Percentiles rank a stretch among this genome's conserved stretches.
Conservation (phyloP, 1,139 yeast genomes). For the Starmera stellimalicola region DNA sequence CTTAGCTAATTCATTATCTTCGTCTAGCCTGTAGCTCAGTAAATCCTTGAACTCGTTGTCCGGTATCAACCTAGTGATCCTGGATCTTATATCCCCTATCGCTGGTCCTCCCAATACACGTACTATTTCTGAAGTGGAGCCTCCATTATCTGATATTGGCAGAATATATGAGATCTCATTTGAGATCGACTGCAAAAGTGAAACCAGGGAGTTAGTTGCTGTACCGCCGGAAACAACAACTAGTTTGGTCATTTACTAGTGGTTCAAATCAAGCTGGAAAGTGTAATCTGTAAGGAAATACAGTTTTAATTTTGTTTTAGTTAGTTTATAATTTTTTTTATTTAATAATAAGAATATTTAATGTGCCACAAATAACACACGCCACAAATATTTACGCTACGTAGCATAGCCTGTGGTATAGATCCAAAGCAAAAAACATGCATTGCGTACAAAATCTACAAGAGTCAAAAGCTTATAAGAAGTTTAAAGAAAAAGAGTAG, state of each 20-base stretch:
- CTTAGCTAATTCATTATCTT: constrained; percentile 45
- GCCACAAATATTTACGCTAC: too few species aligned
- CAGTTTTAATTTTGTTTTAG: not conserved
- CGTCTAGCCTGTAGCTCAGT: constrained; percentile 53
- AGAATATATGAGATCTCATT: constrained; percentile 50
- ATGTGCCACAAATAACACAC: too few species aligned
- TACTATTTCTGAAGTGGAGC: constrained; percentile 86
- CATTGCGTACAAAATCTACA: too few species aligned
- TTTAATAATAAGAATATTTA: too few species aligned
- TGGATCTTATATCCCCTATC: constrained; percentile 81
- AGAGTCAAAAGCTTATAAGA: too few species aligned
- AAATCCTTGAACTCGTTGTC: constrained; percentile 37
- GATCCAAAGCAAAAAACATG: too few species aligned
- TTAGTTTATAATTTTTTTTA: not conserved
- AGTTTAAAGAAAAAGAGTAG: too few species aligned
- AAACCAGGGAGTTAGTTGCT: constrained; percentile 61
- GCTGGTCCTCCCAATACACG: constrained; percentile 93
- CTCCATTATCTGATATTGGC: constrained; percentile 91
- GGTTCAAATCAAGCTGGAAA: too few species aligned
- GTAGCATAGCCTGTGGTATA: too few species aligned
- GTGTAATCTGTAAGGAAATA: not conserved
- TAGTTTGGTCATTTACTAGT: constrained; percentile 3
- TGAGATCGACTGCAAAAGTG: constrained; percentile 37
- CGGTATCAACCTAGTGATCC: constrained; percentile 63
- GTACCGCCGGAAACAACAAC: constrained; percentile 68